Evolutionary conservation across 2,329 filamentous ascomycete genomes (phyloP).

Genomic region (Coleophoma crateriformis): DNA sequence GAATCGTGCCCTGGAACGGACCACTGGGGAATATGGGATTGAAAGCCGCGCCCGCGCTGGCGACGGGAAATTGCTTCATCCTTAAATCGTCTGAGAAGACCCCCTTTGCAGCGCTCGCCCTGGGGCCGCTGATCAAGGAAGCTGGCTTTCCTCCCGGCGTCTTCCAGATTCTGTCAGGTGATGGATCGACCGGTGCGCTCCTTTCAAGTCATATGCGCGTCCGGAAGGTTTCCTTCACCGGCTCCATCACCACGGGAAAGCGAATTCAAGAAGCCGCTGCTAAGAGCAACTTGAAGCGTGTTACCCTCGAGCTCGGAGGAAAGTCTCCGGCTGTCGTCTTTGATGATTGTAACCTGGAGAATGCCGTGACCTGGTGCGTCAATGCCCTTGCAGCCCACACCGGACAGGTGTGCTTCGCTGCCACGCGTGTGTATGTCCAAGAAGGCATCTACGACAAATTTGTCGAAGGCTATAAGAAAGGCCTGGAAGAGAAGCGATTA

Average conservation of each 20-base stretch:
- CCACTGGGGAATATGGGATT: conserved; percentile 39
- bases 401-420: conserved; percentile 72
- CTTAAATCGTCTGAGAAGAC: conserved; percentile 60
- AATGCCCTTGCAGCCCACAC: conserved; percentile 60
- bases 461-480: conserved; percentile 50
- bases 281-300: conserved; percentile 34
- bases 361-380: conserved; percentile 38
- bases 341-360: conserved; percentile 36
- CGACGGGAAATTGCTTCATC: conserved; percentile 53
- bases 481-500: conserved; percentile 49
- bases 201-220: conserved; percentile 32
- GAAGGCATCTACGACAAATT: conserved; percentile 53
- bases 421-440: conserved; percentile 66
- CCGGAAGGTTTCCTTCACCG: conserved; percentile 35
- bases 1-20: conserved; percentile 55
- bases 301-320: conserved; percentile 37
- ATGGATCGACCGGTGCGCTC: conserved; percentile 31
- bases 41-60: conserved; percentile 56
- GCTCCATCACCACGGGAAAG: conserved; percentile 30
- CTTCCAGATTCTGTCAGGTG: conserved; percentile 33
- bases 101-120: conserved; percentile 47
- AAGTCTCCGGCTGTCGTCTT: conserved; percentile 38
- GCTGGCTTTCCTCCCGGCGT: conserved; percentile 31
- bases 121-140: conserved; percentile 26
- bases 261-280: conserved; percentile 34